Conservation (phyloP, 2,329 filamentous ascomycete genomes). For the Sphaceloma murrayae region DNA sequence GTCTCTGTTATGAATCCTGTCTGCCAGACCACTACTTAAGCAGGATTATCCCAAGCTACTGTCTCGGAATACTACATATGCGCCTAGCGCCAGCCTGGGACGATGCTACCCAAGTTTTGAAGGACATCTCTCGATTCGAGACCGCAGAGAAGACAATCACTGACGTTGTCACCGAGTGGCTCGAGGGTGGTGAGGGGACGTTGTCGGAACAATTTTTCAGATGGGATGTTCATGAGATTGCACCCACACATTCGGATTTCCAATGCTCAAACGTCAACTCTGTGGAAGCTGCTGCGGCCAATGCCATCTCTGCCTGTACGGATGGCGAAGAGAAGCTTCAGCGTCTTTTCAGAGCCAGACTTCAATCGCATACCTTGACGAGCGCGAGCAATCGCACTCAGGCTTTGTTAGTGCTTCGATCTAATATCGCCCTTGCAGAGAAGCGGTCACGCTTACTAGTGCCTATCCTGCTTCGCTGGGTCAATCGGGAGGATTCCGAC, state of each 20-base stretch:
- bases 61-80: slow-evolving; percentile 82
- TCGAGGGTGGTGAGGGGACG: slow-evolving; percentile 38
- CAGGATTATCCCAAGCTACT: slow-evolving; percentile 66
- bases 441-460: slow-evolving; percentile 76
- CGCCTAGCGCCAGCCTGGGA: slow-evolving; percentile 82
- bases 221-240: slow-evolving; percentile 22
- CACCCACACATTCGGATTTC: slow-evolving; percentile 56
- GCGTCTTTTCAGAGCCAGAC: slow-evolving; percentile 54
- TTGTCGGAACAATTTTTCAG: slow-evolving; percentile 22
- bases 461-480: slow-evolving; percentile 77
- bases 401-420: slow-evolving; percentile 67
- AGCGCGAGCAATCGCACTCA: slow-evolving; percentile 52
- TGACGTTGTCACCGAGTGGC: slow-evolving; percentile 67
- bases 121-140: slow-evolving; percentile 61
- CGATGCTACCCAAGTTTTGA: slow-evolving; percentile 65
- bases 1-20: slow-evolving; percentile 51
- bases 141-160: slow-evolving; percentile 64
- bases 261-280: slow-evolving; percentile 68
- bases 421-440: slow-evolving; percentile 68
- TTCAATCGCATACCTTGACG: slow-evolving; percentile 46
- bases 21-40: slow-evolving; percentile 55
- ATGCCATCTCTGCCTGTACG: slow-evolving; percentile 1
- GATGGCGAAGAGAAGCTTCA: slow-evolving; percentile 51
- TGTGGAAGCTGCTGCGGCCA: slow-evolving; percentile 31
- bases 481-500: slow-evolving; percentile 41